These are phyloP conservation scores for Alternaria consortialis DNA, from an alignment of 2,329 filamentous ascomycete genomes.

Conservation along the genomic window DNA sequence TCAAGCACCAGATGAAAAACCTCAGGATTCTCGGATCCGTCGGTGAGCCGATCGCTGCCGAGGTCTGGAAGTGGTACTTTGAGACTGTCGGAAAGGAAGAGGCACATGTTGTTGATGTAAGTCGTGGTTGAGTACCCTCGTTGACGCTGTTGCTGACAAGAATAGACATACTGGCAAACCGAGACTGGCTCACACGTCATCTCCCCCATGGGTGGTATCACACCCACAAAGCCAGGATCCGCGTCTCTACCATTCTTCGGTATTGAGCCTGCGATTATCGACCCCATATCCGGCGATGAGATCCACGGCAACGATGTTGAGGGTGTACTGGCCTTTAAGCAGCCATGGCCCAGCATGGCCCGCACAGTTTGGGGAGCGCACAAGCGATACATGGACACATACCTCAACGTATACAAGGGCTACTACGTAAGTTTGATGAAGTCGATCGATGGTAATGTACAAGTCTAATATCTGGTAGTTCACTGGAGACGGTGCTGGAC, in stretches of 20 bases:
- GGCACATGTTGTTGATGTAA: conserved; percentile 91
- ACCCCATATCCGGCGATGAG: conserved; percentile 93
- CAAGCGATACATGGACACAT: conserved; percentile 98
- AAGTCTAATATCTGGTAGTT: conserved; percentile 63
- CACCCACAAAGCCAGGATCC: conserved; percentile 94
- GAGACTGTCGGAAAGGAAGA: conserved; percentile 93
- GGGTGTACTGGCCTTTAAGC: conserved; percentile 95
- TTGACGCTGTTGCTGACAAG: conserved; percentile 27
- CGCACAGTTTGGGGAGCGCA: conserved; percentile 97
- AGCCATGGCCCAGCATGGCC: conserved; percentile 98
- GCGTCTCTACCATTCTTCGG: conserved; percentile 98
- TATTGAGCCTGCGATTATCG: conserved; percentile 96
- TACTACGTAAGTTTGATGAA: conserved; percentile 78
- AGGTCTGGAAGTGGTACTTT: conserved; percentile 99
- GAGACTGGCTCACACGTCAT: conserved; percentile 98
- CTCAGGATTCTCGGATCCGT: conserved; percentile 92
- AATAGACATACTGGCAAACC: conserved; percentile 98
- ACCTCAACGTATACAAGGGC: conserved; percentile 95
- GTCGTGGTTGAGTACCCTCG: conserved; percentile 50
- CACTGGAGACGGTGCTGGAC: conserved; percentile 91
- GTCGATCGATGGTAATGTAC: background rate
- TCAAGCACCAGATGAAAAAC: conserved; percentile 87
- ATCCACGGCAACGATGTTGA: conserved; percentile 96
- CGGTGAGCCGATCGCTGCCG: conserved; percentile 95
- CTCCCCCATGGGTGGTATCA: conserved; percentile 89